phyloP scores from a whole-genome alignment of 1,139 yeast species.

The Kodamaea sp. region DNA sequence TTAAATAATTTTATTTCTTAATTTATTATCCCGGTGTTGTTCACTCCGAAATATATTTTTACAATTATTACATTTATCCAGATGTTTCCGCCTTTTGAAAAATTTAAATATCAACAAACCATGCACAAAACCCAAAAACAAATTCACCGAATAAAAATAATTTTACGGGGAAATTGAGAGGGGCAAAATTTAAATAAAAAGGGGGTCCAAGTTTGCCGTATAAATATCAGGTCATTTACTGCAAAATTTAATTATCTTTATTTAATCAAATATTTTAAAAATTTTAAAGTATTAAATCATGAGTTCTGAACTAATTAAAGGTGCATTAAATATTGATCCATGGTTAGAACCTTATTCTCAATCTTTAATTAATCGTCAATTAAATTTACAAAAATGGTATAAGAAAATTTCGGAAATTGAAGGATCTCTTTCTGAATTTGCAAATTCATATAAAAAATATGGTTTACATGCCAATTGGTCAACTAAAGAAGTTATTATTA shows the following conservation, averaged over 20 bases:
- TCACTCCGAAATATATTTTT: too few species aligned
- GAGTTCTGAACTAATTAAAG: constrained; percentile 31
- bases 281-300: constrained; percentile 1
- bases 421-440: constrained; percentile 47
- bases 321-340: constrained; percentile 71
- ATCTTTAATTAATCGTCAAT: constrained; percentile 42
- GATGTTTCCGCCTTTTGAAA: too few species aligned
- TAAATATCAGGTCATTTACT: too few species aligned
- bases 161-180: too few species aligned
- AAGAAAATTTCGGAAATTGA: constrained; percentile 41
- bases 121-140: too few species aligned
- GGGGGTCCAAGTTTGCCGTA: too few species aligned
- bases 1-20: too few species aligned
- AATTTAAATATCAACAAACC: too few species aligned
- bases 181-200: too few species aligned
- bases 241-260: not conserved
- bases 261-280: not conserved
- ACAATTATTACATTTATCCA: too few species aligned
- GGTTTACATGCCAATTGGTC: constrained; percentile 66
- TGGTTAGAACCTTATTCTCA: constrained; percentile 80
- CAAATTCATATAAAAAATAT: constrained; percentile 60
- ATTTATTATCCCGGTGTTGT: too few species aligned
- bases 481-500: constrained; percentile 55
- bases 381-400: constrained; percentile 52
- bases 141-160: too few species aligned